Evolutionary conservation across 2,329 filamentous ascomycete species (phyloP), one percentile per base, ranked within the genome.

Genomic region (Saccharata proteae): DNA sequence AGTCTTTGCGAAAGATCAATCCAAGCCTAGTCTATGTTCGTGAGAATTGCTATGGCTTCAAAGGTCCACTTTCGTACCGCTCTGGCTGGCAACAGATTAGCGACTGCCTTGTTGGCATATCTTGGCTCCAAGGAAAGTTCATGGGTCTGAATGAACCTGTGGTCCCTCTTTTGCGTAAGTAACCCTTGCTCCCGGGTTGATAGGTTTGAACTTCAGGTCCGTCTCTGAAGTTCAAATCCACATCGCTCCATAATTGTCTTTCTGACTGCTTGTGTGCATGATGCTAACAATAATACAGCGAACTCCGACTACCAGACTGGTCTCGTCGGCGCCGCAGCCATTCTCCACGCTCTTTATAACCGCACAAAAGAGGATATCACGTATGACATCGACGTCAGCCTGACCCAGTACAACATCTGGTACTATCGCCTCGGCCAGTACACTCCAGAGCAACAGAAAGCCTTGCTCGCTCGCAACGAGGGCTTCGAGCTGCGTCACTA

Each of bases 71-170:
- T 59, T 45, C 49, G 6, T 47, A 58, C 17, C 48, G 65, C 4
- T 60, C 52, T 21, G 66, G 66, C 1, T 71, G 65, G 65, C 67
- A 71, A 46, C 64, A 67, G 42, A 67, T 70, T 33, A 59, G 55
- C 17, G 27, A 35, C 20, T 31, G 32, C 16, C 25, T 35, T 6
- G 27, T 35, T 5, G 25, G 30, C 10, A 29, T 32, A 16, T 38
- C 32, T 13, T 36, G 24, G 24, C 14, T 31, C n/a, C 27, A 37
- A 14, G 23, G 25, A 4, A 29, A 34, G 12, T 32, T 35, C 18
- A 5, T 35, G 23, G 33, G 28, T 1, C 15, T 35, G 10, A 19
- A 35, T 15, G 33, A 35, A 29, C 33, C 33, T 5, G 33, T 35
- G 8, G 33, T 35, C 3, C 33, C 33, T 8, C 15, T 35, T 6